These are phyloP conservation scores for Monilinia vaccinii-corymbosi DNA, from an alignment of 2,329 filamentous ascomycete species.

Conservation along the genomic window DNA sequence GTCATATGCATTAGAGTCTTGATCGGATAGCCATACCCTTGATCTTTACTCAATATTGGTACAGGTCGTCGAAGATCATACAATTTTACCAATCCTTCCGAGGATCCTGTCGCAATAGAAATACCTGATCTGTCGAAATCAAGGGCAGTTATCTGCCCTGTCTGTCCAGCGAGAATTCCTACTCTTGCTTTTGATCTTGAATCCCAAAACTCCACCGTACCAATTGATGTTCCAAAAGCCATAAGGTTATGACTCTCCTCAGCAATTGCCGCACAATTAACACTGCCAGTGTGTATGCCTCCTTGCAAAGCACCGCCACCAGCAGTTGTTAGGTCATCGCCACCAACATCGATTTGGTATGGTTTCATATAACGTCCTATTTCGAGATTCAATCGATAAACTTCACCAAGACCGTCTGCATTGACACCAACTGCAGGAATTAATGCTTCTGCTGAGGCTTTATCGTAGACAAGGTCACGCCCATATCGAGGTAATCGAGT, in stretches of 20 bases:
- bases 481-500: slow-evolving; percentile 90
- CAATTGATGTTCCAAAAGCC: slow-evolving; percentile 87
- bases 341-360: slow-evolving; percentile 83
- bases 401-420: slow-evolving; percentile 76
- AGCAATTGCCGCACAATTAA: slow-evolving; percentile 81
- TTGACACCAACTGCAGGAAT: slow-evolving; percentile 84
- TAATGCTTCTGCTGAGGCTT: slow-evolving; percentile 72
- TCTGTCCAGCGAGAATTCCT: slow-evolving; percentile 61
- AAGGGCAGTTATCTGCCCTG: slow-evolving; percentile 74
- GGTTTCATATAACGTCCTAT: slow-evolving; percentile 88
- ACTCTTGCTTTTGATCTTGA: slow-evolving; percentile 73
- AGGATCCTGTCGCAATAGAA: slow-evolving; percentile 79
- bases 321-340: slow-evolving; percentile 59
- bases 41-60: slow-evolving; percentile 82
- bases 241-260: slow-evolving; percentile 83
- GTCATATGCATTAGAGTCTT: slow-evolving; percentile 71
- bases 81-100: slow-evolving; percentile 75
- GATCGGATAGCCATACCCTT: slow-evolving; percentile 89
- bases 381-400: slow-evolving; percentile 87
- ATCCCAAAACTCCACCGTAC: slow-evolving; percentile 98
- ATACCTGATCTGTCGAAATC: slow-evolving; percentile 80
- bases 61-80: slow-evolving; percentile 87
- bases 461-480: slow-evolving; percentile 78
- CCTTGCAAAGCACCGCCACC: slow-evolving; percentile 75
- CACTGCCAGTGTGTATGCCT: slow-evolving; percentile 72